Evolutionary conservation across 169 alveolate species (phyloP), one percentile per base, ranked within the genome.

Genomic region (Neospora caninum): DNA sequence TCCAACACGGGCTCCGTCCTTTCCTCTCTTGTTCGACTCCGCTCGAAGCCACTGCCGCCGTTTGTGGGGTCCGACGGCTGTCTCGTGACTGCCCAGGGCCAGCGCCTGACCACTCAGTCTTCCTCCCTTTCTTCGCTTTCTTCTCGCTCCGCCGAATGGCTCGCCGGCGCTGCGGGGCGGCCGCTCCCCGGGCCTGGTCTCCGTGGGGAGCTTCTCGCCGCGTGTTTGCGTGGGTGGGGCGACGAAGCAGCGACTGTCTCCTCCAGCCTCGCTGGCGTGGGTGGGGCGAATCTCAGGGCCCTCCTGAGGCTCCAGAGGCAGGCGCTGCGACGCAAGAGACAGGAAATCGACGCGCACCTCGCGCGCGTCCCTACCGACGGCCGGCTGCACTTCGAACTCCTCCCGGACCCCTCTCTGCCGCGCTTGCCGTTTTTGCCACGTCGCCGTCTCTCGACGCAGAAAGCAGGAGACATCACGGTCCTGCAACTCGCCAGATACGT

Each of bases 371-470:
- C 92, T 9, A 36, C 94, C 10, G 92, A 78, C 16, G 93, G 93
- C 43, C 29, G 58, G 1, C 88, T 93, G 31, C 95, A 84, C 67
- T 93, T 93, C 34, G 93, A 93, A 42, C 88, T 93, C 29, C 42
- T 93, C 0, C 94, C 95, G 27, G 95, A 93, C 41, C 93, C 93
- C 54, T 53, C 49, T 88, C 64, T 93, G 78, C 54, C 93, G 20
- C 83, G 41, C 25, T 91, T 93, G 27, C 94, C 94, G 45, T 38
- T 64, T 39, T 64, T 92, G 45, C 82, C 83, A 43, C 92, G 84
- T 10, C 45, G 80, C 29, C 53, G 64, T 31, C 64, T 92, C 39
- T 49, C 80, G 31, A 88, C 69, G 0, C 0, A 18, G 20, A n/a
- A 16, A 78, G 78, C 45, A n/a, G 88, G 94, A 43, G 18, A 54